These are phyloP conservation scores for Pinus tabuliformis DNA, from an alignment of 75 land plant genomes.

Conservation along the genomic window DNA sequence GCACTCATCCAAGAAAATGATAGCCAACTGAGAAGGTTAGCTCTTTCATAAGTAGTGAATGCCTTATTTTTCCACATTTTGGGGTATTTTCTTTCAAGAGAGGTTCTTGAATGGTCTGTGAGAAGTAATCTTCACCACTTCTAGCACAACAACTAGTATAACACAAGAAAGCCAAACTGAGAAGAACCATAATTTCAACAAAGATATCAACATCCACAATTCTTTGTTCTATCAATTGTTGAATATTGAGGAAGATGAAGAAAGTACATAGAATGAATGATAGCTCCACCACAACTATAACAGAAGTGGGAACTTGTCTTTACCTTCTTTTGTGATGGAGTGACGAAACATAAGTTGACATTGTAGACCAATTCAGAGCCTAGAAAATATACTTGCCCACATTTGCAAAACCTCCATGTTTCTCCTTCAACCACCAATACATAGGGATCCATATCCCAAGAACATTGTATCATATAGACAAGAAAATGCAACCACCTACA, in stretches of 20 bases:
- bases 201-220: background rate
- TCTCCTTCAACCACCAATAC: background rate
- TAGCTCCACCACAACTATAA: slow-evolving; percentile 41
- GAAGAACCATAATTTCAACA: no score
- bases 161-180: no score
- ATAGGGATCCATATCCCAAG: background rate
- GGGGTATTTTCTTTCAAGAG: no score
- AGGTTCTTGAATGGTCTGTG: no score
- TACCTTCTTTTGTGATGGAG: background rate
- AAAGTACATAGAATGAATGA: slow-evolving; percentile 21
- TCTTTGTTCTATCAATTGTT: slow-evolving; percentile 1
- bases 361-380: background rate
- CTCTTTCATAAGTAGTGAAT: no score
- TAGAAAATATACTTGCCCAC: background rate
- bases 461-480: background rate
- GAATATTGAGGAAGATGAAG: slow-evolving; percentile 22
- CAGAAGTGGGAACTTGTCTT: slow-evolving; percentile 23
- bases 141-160: no score
- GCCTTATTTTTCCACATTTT: no score
- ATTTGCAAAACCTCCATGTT: background rate
- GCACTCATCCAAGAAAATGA: no score
- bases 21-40: no score
- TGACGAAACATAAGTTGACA: background rate
- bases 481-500: background rate
- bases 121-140: no score